Base-by-base conservation (phyloP, 805 yeast species). In the Myxozyma nipponensis region DNA sequence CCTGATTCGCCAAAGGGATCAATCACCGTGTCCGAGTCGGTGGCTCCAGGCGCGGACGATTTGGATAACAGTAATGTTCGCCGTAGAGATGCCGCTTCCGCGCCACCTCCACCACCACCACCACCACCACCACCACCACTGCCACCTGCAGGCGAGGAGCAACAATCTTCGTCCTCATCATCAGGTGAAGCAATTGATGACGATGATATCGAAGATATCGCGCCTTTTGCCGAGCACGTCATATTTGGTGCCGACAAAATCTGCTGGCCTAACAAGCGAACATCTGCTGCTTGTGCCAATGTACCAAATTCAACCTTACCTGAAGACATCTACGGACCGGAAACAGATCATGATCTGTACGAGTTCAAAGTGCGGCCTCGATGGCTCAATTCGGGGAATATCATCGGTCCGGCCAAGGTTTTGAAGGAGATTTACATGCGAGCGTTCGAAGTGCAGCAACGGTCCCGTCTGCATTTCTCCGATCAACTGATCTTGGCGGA, bases 401-500 rank as follows among this genome's bases (percentile, higher is more conserved):
- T 45, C 35, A 39, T 49, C 25, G 52, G 52, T 18, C 52, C 52
- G 5, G 52, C 46, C 24, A 34, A n/a, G 17, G 44, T 40, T 10
- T 22, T 35, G 21, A 39, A 47, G 42, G 46, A 44, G 39, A 49
- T 42, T 26, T 41, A 43, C 30, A 28, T 25, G 37, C 48, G 58
- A n/a, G 57, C 57, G 24, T 55, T 42, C 28, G 58, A 48, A 17
- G 39, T 46, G 7, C 58, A 53, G 47, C 42, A 38, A n/a, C 42
- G 44, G n/a, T 39, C 54, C 1, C 43, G 38, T 10, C 32, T 37
- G 4, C 54, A 42, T 21, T 53, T 44, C 32, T 53, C 58, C 2
- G 59, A 55, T 26, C 59, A 55, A 39, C 54, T 52, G 5, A 49
- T 55, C 40, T 25, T 55, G 22, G 54, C 59, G 17, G 59, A 52